A percentile compares a stretch with the other conserved stretches of the same genome.
Evolutionary conservation across 1,284 basidiomycete species (phyloP).

Genomic region (Tilletia walkeri): DNA sequence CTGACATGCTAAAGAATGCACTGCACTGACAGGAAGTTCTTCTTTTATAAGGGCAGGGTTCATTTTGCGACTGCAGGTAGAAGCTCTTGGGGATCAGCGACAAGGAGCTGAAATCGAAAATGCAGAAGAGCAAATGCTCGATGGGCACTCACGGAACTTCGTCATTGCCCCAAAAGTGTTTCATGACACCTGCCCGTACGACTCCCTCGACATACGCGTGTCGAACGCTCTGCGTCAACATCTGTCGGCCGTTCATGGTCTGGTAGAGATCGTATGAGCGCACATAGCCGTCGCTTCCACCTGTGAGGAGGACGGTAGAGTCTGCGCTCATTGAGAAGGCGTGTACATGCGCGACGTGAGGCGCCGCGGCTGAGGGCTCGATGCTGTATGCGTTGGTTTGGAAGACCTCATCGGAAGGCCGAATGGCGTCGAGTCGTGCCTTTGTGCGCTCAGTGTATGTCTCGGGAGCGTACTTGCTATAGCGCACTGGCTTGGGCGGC

Average conservation of each 20-base stretch:
- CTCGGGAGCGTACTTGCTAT: slow-evolving; percentile 13
- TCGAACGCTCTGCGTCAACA: slow-evolving; percentile 83
- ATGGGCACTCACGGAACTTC: slow-evolving; percentile 35
- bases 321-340: slow-evolving; percentile 80
- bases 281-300: slow-evolving; percentile 89
- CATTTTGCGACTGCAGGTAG: slow-evolving; percentile 79
- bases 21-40: slow-evolving; percentile 39
- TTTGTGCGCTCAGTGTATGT: slow-evolving; percentile 20
- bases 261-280: slow-evolving; percentile 88
- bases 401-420: slow-evolving; percentile 17
- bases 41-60: slow-evolving; percentile 24
- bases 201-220: slow-evolving; percentile 89
- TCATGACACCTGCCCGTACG: slow-evolving; percentile 81
- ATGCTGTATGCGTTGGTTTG: slow-evolving; percentile 58
- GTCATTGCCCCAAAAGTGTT: slow-evolving; percentile 75
- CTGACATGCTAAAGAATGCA: slow-evolving; percentile 52
- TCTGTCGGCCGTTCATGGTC: slow-evolving; percentile 80
- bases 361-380: slow-evolving; percentile 88
- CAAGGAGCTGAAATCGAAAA: slow-evolving; percentile 59
- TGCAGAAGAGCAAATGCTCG: too few relatives aligned
- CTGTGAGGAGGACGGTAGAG: slow-evolving; percentile 82
- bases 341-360: slow-evolving; percentile 82
- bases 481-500: slow-evolving; percentile 7
- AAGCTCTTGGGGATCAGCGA: slow-evolving; percentile 79
- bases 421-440: slow-evolving; percentile 19